A percentile compares a stretch with the other conserved stretches of the same genome.
phyloP scores from a whole-genome alignment of 75 land plant species.

The Sequoiadendron giganteum region DNA sequence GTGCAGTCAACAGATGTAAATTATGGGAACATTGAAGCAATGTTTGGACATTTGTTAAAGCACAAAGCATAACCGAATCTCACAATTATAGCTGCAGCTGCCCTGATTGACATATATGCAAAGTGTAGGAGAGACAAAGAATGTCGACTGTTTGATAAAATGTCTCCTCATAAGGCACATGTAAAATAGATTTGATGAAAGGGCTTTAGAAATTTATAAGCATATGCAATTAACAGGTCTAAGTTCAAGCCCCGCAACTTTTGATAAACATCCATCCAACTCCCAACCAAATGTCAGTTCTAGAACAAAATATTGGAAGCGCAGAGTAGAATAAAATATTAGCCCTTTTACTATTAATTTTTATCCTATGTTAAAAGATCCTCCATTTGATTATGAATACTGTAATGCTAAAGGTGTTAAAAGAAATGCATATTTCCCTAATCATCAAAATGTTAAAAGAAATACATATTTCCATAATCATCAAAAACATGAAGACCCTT shows the following conservation, averaged over 20 bases:
- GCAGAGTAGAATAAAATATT: constrained; percentile 23
- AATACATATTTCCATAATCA: not conserved
- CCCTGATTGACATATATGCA: not conserved
- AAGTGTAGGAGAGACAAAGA: not conserved
- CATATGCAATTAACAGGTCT: not conserved
- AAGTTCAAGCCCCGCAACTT: not conserved
- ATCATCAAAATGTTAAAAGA: no score
- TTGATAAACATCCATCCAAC: not conserved
- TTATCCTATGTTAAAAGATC: constrained; percentile 21
- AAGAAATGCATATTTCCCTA: not conserved
- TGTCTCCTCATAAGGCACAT: not conserved
- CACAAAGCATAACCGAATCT: not conserved
- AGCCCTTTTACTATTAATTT: not conserved
- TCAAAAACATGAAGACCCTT: not conserved
- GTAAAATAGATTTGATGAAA: not conserved
- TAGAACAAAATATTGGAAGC: not conserved
- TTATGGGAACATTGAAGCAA: not conserved
- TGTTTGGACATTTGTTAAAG: not conserved
- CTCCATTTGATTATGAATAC: not conserved
- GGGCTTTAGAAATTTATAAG: not conserved
- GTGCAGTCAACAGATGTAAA: not conserved
- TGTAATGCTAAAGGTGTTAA: constrained; percentile 15
- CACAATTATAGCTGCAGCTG: not conserved
- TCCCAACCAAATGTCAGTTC: not conserved
- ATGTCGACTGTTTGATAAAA: not conserved